phyloP scores from a whole-genome alignment of 1,284 basidiomycete species.

The Baeospora myosura region DNA sequence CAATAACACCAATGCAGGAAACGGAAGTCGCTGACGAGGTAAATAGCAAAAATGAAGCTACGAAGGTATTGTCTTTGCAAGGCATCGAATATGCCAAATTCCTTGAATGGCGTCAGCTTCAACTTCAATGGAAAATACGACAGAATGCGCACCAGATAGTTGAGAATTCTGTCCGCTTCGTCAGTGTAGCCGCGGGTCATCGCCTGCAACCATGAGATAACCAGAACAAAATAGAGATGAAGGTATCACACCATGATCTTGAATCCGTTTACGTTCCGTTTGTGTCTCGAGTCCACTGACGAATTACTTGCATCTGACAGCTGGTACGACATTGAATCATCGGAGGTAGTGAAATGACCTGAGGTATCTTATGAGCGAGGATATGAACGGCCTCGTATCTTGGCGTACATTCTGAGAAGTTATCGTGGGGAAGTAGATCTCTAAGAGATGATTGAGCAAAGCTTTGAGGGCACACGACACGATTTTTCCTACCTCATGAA shows the following conservation, averaged over 20 bases:
- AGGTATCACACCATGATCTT: constrained; percentile 36
- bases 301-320: constrained; percentile 18
- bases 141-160: constrained; percentile 52
- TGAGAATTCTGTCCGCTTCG: constrained; percentile 72
- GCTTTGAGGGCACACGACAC: no score
- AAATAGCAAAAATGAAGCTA: constrained; percentile 77
- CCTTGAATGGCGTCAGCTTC: constrained; percentile 35
- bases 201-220: constrained; percentile 39
- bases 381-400: neutral
- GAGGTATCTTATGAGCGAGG: constrained; percentile 12
- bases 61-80: constrained; percentile 69
- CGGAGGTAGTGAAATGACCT: constrained; percentile 51
- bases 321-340: constrained; percentile 27
- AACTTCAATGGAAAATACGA: constrained; percentile 8
- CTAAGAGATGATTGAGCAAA: constrained; percentile 24
- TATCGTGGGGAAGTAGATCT: constrained; percentile 69
- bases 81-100: constrained; percentile 75
- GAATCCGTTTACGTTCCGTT: constrained; percentile 43
- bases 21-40: constrained; percentile 44
- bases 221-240: constrained; percentile 8
- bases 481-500: constrained; percentile 52
- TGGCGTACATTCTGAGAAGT: constrained; percentile 63
- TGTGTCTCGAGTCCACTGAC: constrained; percentile 22
- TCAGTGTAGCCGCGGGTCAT: constrained; percentile 69
- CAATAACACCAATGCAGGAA: constrained; percentile 1